Evolutionary conservation across 2,329 filamentous ascomycete genomes (phyloP).

Genomic region (Exophiala bonariae): DNA sequence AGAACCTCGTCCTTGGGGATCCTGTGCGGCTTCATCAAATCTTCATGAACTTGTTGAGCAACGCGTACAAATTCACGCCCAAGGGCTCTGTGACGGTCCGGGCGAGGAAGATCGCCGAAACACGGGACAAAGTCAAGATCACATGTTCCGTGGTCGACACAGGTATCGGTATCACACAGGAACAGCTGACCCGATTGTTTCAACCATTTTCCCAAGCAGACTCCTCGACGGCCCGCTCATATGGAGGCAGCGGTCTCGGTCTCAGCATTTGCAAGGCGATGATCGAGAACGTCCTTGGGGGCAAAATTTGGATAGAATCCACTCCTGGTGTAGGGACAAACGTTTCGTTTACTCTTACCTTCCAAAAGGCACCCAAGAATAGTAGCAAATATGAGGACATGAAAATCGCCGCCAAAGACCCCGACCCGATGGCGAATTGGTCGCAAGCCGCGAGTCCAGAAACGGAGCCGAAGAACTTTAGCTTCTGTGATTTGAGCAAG

Average conservation of each 20-base stretch:
- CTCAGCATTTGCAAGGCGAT: slow-evolving; percentile 64
- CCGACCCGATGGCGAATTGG: slow-evolving; percentile 58
- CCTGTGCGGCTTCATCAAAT: slow-evolving; percentile 73
- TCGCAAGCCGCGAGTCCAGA: slow-evolving; percentile 46
- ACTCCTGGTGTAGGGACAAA: slow-evolving; percentile 56
- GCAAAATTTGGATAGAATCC: slow-evolving; percentile 60
- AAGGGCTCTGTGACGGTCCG: slow-evolving; percentile 51
- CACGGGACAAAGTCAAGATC: slow-evolving; percentile 32
- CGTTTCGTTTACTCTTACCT: slow-evolving; percentile 73
- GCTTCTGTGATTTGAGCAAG: slow-evolving; percentile 66
- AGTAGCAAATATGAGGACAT: slow-evolving; percentile 52
- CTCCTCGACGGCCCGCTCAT: slow-evolving; percentile 64
- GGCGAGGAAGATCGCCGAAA: slow-evolving; percentile 39
- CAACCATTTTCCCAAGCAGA: slow-evolving; percentile 63
- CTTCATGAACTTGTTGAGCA: slow-evolving; percentile 64
- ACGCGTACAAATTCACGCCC: slow-evolving; percentile 63
- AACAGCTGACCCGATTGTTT: slow-evolving; percentile 64
- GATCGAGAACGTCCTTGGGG: slow-evolving; percentile 62
- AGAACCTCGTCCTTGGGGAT: slow-evolving; percentile 75
- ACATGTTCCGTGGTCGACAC: slow-evolving; percentile 60
- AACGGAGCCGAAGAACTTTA: slow-evolving; percentile 44
- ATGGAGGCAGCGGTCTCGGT: slow-evolving; percentile 54
- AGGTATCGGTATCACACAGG: slow-evolving; percentile 64
- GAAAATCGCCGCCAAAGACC: slow-evolving; percentile 40
- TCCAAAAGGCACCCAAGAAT: slow-evolving; percentile 75